Evolutionary conservation across 2,329 filamentous ascomycete genomes (phyloP), one percentile per base, ranked within the genome.

Genomic region (Hortaea werneckii): DNA sequence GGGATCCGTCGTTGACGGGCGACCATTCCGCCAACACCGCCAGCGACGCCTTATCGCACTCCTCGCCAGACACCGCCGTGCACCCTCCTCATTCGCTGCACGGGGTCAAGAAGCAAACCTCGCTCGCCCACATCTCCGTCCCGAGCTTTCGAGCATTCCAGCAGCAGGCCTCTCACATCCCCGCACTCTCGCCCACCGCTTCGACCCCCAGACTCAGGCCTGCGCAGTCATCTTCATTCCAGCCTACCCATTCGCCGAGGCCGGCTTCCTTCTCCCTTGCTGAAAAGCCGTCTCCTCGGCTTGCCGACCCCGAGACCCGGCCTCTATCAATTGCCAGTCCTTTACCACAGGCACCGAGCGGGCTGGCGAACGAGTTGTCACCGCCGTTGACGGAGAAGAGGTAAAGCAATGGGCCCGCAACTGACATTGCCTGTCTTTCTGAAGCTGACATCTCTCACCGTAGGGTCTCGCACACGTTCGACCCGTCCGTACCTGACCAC

Each of bases 201-300:
- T 38, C 43, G 29, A 43, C 34, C 12, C 46, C 30, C 34, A 48
- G 40, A 26, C 32, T 35, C 2, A 9, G n/a, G 9, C n/a, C 32
- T 2, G 8, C n/a, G 32, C 32, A n/a, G n/a, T 47, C 43, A 41
- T 47, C 46, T 74, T 76, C 55, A 62, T 79, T 50, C 76, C 75
- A 50, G 63, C 40, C 49, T 8, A 44, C 47, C 11, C 49, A 69
- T 50, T 71, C 73, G 43, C 69, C 73, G 51, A 61, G 73, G 45
- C 64, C 70, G 47, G 60, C 61, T 44, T 68, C 65, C 41, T 69
- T 69, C 55, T 65, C 65, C 32, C 60, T 61, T 46, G 59, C 64
- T 53, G 65, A 59, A 62, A 70, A 58, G 64, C 68, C 55, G 62
- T 73, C 60, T 55, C 69, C 54, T 41, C 58, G 58, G 46, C 50